Percentiles rank a stretch among this genome's conserved stretches.
These are phyloP conservation scores for Paecilomyces dactylethromorphus DNA, from an alignment of 2,329 filamentous ascomycete species.

Conservation along the genomic window DNA sequence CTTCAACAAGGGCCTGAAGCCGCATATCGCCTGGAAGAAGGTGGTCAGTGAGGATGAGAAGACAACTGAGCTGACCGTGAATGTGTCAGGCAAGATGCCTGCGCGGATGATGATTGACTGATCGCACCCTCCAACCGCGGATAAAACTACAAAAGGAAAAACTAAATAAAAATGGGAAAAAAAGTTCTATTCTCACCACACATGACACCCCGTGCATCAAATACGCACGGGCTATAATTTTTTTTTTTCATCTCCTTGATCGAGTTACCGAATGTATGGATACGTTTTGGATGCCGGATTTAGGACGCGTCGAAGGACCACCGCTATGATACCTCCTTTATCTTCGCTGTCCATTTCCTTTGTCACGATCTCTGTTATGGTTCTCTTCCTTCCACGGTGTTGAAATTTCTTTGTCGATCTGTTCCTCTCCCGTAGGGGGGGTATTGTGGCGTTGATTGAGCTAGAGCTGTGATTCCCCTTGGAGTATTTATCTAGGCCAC, in stretches of 20 bases:
- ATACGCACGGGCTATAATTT: not conserved
- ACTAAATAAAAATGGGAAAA: not conserved
- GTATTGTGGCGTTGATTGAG: not conserved
- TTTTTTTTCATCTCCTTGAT: not conserved
- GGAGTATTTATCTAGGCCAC: not conserved
- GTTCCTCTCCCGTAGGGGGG: not conserved
- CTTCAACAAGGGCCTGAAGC: conserved; percentile 84
- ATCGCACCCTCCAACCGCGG: conserved; percentile 3
- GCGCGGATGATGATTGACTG: conserved; percentile 42
- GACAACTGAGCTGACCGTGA: conserved; percentile 35
- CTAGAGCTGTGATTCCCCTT: not conserved
- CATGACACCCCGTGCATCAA: not conserved
- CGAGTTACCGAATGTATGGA: not conserved
- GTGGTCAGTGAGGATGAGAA: conserved; percentile 44
- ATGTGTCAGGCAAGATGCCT: conserved; percentile 27
- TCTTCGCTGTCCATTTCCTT: not conserved
- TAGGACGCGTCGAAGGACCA: not conserved
- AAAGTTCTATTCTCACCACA: not conserved
- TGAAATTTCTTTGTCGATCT: not conserved
- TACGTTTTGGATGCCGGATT: not conserved
- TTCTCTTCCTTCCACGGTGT: not conserved
- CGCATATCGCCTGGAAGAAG: conserved; percentile 64
- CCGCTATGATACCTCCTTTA: not conserved
- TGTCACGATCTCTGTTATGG: not conserved
- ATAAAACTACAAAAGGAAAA: not conserved